Evolutionary conservation across 495 filamentous ascomycete species (phyloP).

Genomic region (Podospora bellae-mahoneyi): DNA sequence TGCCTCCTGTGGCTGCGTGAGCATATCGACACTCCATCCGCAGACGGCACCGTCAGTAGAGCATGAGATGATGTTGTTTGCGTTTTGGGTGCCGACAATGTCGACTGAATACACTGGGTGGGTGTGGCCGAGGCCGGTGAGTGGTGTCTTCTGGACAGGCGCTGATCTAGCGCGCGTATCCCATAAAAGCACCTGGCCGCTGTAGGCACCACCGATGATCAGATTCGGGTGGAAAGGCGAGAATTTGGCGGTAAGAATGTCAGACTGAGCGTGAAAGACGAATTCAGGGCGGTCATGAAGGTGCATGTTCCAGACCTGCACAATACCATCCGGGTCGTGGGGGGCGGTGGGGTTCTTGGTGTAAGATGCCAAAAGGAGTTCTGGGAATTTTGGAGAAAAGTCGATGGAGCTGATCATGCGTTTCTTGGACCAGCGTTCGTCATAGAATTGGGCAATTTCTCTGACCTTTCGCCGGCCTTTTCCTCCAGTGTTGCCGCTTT

Average conservation of each 20-base stretch:
- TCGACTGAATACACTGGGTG: constrained; percentile 95
- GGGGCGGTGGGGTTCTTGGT: constrained; percentile 95
- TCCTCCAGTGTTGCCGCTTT: constrained; percentile 61
- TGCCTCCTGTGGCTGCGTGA: constrained; percentile 89
- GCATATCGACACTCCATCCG: constrained; percentile 96
- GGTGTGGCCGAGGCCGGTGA: constrained; percentile 89
- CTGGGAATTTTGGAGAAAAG: constrained; percentile 93
- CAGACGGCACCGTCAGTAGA: constrained; percentile 97
- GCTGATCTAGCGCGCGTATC: constrained; percentile 84
- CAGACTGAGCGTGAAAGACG: constrained; percentile 92
- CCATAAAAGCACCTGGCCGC: constrained; percentile 96
- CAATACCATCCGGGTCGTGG: constrained; percentile 89
- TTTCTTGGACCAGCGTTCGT: constrained; percentile 95
- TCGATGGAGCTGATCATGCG: constrained; percentile 90
- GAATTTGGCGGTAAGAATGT: constrained; percentile 93
- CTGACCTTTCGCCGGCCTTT: constrained; percentile 77
- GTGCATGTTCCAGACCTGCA: constrained; percentile 97
- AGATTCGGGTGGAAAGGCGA: constrained; percentile 96
- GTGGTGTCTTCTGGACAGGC: constrained; percentile 91
- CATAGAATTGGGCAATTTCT: constrained; percentile 88
- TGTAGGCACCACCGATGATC: constrained; percentile 92
- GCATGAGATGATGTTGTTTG: constrained; percentile 93
- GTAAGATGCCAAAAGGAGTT: constrained; percentile 88
- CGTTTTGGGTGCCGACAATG: constrained; percentile 96
- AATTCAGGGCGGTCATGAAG: constrained; percentile 91